phyloP scores from a whole-genome alignment of 2,329 filamentous ascomycete species.

The Alternaria burnsii region DNA sequence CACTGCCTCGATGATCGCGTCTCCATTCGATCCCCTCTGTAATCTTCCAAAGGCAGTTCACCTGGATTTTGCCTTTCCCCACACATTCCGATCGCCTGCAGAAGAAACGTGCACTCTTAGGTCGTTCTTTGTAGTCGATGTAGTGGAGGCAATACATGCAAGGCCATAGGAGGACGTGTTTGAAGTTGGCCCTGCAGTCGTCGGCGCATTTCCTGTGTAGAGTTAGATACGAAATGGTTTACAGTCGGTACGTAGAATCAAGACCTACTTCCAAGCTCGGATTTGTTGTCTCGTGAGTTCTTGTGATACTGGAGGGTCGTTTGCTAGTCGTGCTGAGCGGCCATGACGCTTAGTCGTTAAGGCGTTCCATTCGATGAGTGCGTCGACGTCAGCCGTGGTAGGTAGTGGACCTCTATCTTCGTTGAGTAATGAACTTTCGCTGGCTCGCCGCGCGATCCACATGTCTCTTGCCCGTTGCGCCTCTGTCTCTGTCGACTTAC shows the following conservation, averaged over 20 bases:
- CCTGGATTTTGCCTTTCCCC: constrained; percentile 6
- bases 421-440: not conserved
- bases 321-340: too few species aligned
- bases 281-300: not conserved
- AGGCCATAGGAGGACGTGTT: constrained; percentile 3
- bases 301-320: not conserved
- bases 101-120: not conserved
- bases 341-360: not conserved
- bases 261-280: constrained; percentile 1
- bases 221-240: not conserved
- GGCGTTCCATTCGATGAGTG: not conserved
- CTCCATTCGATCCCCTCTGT: not conserved
- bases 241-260: not conserved
- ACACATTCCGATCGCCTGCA: not conserved
- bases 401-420: not conserved
- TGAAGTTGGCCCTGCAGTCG: not conserved
- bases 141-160: constrained; percentile 13
- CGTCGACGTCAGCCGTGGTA: not conserved
- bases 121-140: not conserved
- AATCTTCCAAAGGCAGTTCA: constrained; percentile 6
- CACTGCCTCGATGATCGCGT: not conserved
- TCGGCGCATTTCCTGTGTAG: not conserved
- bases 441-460: not conserved
- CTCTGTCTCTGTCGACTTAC: not conserved
- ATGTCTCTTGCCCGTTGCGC: not conserved